Percentiles rank a stretch among this genome's conserved stretches.
Conservation (phyloP, 2,329 filamentous ascomycete genomes). For the Pestalotiopsis sp. region DNA sequence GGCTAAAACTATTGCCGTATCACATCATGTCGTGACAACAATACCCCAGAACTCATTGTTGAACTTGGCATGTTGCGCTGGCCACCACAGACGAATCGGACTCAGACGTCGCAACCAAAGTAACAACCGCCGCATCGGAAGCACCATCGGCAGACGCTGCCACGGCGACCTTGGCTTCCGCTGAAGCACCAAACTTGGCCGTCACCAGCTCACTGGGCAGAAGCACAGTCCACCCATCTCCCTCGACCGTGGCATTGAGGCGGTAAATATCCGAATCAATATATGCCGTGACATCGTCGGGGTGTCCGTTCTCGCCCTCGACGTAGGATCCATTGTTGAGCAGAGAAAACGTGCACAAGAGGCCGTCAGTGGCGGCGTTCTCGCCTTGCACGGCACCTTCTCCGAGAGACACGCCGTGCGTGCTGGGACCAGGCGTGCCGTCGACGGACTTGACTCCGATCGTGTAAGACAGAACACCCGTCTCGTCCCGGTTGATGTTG, state of each 20-base stretch:
- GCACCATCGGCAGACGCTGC: constrained; percentile 32
- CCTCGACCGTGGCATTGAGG: constrained; percentile 44
- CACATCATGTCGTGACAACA: background rate
- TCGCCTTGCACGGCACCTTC: constrained; percentile 33
- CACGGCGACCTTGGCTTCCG: constrained; percentile 45
- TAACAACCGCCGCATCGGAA: constrained; percentile 39
- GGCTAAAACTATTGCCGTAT: too few relatives aligned
- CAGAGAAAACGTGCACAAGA: constrained; percentile 49
- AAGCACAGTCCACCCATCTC: constrained; percentile 48
- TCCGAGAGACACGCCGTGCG: constrained; percentile 38
- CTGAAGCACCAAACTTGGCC: constrained; percentile 42
- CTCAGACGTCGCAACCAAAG: constrained; percentile 47
- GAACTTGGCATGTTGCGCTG: constrained; percentile 35
- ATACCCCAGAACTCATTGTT: constrained; percentile 20
- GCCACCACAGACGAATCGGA: constrained; percentile 36
- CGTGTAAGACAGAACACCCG: constrained; percentile 49
- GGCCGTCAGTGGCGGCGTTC: constrained; percentile 30
- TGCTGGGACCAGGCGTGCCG: constrained; percentile 33
- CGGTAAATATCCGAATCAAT: constrained; percentile 49
- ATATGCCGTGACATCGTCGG: constrained; percentile 40
- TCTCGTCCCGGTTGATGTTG: constrained; percentile 40
- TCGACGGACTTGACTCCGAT: constrained; percentile 48
- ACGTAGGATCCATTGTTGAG: constrained; percentile 45
- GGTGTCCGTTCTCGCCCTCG: constrained; percentile 25
- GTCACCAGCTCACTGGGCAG: constrained; percentile 43